These are phyloP conservation scores for Penicillium desertorum DNA, from an alignment of 495 filamentous ascomycete species.

Conservation along the genomic window DNA sequence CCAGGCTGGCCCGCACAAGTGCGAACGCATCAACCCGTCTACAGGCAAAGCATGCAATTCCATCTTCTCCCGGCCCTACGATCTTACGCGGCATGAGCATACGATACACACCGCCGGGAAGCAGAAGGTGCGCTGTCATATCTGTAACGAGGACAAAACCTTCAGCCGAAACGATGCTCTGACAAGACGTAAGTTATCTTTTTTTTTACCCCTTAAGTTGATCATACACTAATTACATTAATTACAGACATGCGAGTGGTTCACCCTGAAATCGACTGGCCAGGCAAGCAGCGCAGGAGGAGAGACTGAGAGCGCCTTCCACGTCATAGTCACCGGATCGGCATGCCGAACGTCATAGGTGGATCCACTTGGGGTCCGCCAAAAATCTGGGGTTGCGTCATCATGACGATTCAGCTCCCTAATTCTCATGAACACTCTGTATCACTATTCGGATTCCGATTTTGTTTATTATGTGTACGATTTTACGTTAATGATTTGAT, in stretches of 20 bases:
- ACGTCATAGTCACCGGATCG: conserved; percentile 20
- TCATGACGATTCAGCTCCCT: conserved; percentile 24
- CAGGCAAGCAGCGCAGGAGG: conserved; percentile 58
- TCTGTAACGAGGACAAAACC: conserved; percentile 97
- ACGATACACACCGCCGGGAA: conserved; percentile 95
- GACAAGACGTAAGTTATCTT: conserved; percentile 56
- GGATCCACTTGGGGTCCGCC: conserved; percentile 3
- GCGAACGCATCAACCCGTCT: conserved; percentile 89
- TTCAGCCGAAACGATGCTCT: conserved; percentile 91
- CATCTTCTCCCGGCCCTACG: conserved; percentile 95
- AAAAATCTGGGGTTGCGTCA: conserved; percentile 14
- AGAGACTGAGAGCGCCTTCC: conserved; percentile 33
- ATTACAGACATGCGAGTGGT: conserved; percentile 73
- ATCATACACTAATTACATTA: conserved; percentile 13
- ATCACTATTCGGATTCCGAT: conserved; percentile 9
- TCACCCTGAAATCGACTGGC: conserved; percentile 81
- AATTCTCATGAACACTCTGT: conserved; percentile 21
- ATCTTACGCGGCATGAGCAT: conserved; percentile 94
- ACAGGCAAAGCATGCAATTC: conserved; percentile 97
- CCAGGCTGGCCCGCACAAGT: conserved; percentile 86
- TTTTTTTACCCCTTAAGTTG: not conserved
- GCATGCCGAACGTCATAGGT: conserved; percentile 22
- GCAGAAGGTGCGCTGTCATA: conserved; percentile 90
- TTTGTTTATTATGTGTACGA: conserved; percentile 22
- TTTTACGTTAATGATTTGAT: conserved; percentile 27